Conservation (phyloP, 345 rosid genomes). For the Rhodamnia argentea region DNA sequence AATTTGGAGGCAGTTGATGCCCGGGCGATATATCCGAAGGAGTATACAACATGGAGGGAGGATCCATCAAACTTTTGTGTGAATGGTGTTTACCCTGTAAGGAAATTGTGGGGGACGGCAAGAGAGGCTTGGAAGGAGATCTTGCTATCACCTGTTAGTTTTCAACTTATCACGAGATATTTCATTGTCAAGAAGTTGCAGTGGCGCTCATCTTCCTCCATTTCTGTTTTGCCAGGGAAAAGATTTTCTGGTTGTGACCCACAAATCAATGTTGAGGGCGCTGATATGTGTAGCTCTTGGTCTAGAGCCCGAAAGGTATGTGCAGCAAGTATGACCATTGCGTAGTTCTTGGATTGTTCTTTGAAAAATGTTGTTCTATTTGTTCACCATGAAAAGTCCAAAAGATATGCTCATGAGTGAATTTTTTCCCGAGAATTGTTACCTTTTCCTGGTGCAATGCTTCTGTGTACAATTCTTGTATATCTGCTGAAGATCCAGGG, state of each 20-base stretch:
- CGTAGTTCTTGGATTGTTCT: neutral
- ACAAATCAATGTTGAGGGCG: conserved; percentile 57
- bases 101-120: conserved; percentile 43
- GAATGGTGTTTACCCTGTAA: conserved; percentile 50
- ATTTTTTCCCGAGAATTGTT: neutral
- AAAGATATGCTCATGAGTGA: neutral
- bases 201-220: neutral
- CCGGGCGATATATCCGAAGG: conserved; percentile 36
- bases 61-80: conserved; percentile 47
- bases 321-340: neutral
- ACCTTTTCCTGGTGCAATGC: neutral
- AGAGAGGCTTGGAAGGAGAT: conserved; percentile 65
- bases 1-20: conserved; percentile 70
- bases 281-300: conserved; percentile 64
- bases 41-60: conserved; percentile 49
- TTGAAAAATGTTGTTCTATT: neutral
- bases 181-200: neutral
- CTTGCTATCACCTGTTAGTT: conserved; percentile 36
- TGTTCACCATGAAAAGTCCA: neutral
- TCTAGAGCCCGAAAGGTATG: conserved; percentile 44
- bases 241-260: conserved; percentile 43
- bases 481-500: neutral
- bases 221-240: conserved; percentile 27
- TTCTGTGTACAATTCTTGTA: neutral
- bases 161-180: neutral